Base-by-base conservation (phyloP, 805 yeast genomes). In the Lipomyces yamanashiensis region DNA sequence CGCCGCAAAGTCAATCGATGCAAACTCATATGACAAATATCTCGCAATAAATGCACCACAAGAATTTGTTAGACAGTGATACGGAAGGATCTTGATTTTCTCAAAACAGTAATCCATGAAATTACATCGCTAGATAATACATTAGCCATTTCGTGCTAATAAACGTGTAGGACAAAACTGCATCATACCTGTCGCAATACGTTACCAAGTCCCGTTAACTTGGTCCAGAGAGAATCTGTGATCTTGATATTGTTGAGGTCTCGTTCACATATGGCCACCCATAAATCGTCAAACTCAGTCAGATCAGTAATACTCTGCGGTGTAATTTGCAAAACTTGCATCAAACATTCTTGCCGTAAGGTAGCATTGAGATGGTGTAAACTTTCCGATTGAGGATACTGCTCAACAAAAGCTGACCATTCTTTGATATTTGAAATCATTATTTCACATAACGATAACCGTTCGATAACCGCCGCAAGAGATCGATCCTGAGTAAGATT, bases 21-120 rank as follows among this genome's bases (percentile, higher is more conserved):
- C 19, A 34, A n/a, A 43, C 41, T 37, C 41, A 37, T 44, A 55
- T 2, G 51, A 54, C 19, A 61, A 15, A 34, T 61, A 58, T 13
- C 47, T 53, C 19, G 51, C 51, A n/a, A 55, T 53, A 36, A 61
- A 64, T 12, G 41, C 17, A 15, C 55, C 58, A 33, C 64, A 61
- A 2, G 60, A 8, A 4, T 54, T 23, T 15, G 64, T 53, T 7
- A 64, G 48, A 28, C 17, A 4, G 4, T 48, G 55, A 10, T 41
- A 33, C 4, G 57, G 47, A n/a, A 58, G 56, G 28, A 44, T 37
- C n/a, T 43, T 17, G n/a, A 64, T 51, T 15, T 53, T 51, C 5
- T 21, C 34, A 36, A 62, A 64, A 36, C 67, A 62, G 37, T 23
- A 54, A 12, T 64, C 66, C 17, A 64, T 36, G 44, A 62, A 62